Evolutionary conservation across 176 grass and related monocot species (phyloP), one percentile per base, ranked within the genome.

Genomic region (Hsuehochloa calcarea): DNA sequence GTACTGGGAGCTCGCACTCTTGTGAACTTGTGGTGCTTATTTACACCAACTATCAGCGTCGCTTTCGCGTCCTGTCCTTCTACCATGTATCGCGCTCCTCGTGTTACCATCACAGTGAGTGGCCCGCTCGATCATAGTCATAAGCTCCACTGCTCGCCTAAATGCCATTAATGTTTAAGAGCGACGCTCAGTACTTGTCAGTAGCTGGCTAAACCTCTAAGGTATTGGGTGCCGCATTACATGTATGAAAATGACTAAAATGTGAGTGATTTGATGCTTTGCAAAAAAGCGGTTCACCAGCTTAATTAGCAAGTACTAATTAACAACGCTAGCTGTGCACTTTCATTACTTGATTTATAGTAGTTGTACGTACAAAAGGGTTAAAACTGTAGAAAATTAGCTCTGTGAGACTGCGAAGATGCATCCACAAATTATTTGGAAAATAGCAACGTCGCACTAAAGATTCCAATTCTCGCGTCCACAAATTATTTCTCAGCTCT

Each of bases 31-130:
- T 86, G 84, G 76, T 80, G 61, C 78, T 82, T 20, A 46, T 69
- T 82, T 23, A 39, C 62, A 61, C 38, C 62, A 26, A 39, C 79
- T 77, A 82, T 50, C 51, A 79, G 76, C 68, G 76, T 73, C 84
- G 86, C 86, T 82, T 76, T 87, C 62, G 79, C 62, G 79, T 47
- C 50, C 50, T 46, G 79, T 82, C 79, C 79, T 87, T 87, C 82
- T 49, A 46, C 85, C 67, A 38, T 44, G 66, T 29, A 35, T 74
- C 69, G 9, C 74, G 35, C 68, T 65, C 68, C 56, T 81, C 59
- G 58, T 74, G 68, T 29, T 62, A 23, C 59, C 23, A 73, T 27
- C 65, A 17, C 70, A 3, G 63, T 58, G 43, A 83, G 20, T 71
- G 65, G 11, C 19, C 54, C 17, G 68, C 5, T 35, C 10, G 4